Percentiles rank a stretch among this genome's conserved stretches.
These are phyloP conservation scores for Cladosporium sphaerospermum DNA, from an alignment of 2,329 filamentous ascomycete genomes.

Conservation along the genomic window DNA sequence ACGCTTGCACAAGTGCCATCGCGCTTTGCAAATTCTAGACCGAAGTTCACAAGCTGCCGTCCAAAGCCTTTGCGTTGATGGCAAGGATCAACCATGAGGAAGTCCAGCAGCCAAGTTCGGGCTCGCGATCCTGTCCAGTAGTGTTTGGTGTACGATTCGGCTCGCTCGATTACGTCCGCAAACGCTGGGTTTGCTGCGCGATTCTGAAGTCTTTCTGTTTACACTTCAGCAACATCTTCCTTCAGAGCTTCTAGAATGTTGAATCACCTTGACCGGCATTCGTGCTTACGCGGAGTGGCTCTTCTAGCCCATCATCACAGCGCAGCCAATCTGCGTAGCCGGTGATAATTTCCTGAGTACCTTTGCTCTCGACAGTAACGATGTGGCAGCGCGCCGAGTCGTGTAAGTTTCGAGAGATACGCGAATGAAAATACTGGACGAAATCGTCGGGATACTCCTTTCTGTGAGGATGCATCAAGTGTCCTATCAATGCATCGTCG, in stretches of 20 bases:
- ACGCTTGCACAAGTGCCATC: conserved; percentile 48
- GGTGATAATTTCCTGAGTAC: neutral
- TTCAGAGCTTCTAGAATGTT: neutral
- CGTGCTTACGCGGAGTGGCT: neutral
- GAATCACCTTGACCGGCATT: neutral
- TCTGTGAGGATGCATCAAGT: conserved; percentile 29
- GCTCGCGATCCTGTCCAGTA: conserved; percentile 20
- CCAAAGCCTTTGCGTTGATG: conserved; percentile 22
- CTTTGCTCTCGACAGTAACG: neutral
- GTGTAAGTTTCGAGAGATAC: neutral
- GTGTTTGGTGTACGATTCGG: conserved; percentile 17
- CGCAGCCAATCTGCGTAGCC: conserved; percentile 3
- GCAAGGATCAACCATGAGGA: conserved; percentile 20
- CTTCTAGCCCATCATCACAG: neutral
- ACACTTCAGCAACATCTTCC: no score
- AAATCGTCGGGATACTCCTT: conserved; percentile 24
- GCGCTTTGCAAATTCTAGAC: conserved; percentile 21
- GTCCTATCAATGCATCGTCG: conserved; percentile 29
- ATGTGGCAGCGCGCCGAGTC: neutral
- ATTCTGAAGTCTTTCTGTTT: conserved; percentile 12
- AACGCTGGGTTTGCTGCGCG: conserved; percentile 20
- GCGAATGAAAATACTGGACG: conserved; percentile 23
- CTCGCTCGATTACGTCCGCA: conserved; percentile 13
- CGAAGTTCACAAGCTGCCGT: conserved; percentile 22
- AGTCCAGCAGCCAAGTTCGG: conserved; percentile 22